A percentile compares a stretch with the other conserved stretches of the same genome.
These are phyloP conservation scores for Sonneratia caseolaris DNA, from an alignment of 345 rosid species.

Conservation along the genomic window DNA sequence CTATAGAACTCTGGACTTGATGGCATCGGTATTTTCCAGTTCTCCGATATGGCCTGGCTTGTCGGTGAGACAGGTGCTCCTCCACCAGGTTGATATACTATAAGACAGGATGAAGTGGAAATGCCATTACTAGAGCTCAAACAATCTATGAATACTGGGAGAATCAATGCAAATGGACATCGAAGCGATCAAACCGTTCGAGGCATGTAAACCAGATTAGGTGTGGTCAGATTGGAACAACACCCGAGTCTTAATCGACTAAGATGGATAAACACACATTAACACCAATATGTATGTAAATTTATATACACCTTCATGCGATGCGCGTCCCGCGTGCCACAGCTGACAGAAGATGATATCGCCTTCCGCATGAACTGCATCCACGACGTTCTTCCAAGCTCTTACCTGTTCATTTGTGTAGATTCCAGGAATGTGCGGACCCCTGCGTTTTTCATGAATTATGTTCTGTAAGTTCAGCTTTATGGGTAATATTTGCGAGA, in stretches of 20 bases:
- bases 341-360: constrained; percentile 23
- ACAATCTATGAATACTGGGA: too few species aligned
- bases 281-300: too few species aligned
- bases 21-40: constrained; percentile 64
- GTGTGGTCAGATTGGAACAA: too few species aligned
- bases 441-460: constrained; percentile 24
- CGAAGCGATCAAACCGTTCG: too few species aligned
- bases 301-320: constrained; percentile 36
- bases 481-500: too few species aligned
- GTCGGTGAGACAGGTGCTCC: constrained; percentile 72
- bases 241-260: too few species aligned
- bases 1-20: constrained; percentile 34
- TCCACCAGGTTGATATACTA: constrained; percentile 72
- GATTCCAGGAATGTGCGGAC: constrained; percentile 82
- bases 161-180: too few species aligned
- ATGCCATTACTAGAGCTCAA: too few species aligned
- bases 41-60: constrained; percentile 38
- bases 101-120: not conserved
- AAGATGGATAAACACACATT: too few species aligned
- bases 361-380: constrained; percentile 72
- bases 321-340: constrained; percentile 95
- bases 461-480: not conserved
- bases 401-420: constrained; percentile 64
- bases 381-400: constrained; percentile 79
- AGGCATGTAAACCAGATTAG: too few species aligned